Evolutionary conservation across 1,284 basidiomycete species (phyloP).

Genomic region (Leccinum olivaceoglutinosum): DNA sequence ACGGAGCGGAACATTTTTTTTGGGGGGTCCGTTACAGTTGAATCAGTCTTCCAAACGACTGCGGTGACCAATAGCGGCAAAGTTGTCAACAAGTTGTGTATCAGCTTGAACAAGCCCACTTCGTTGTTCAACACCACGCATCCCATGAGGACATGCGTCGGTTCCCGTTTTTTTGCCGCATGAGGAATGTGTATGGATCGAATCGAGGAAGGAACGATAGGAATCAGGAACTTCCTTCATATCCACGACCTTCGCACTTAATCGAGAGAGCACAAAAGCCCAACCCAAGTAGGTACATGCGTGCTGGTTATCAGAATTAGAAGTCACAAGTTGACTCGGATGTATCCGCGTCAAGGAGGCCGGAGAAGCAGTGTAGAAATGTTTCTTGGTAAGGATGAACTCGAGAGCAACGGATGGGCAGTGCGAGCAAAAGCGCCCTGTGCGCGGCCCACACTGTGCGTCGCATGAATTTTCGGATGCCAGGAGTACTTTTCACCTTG

Average conservation of each 20-base stretch:
- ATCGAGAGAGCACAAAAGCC: slow-evolving; percentile 70
- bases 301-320: slow-evolving; percentile 52
- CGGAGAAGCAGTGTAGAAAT: slow-evolving; percentile 54
- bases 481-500: slow-evolving; percentile 19
- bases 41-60: slow-evolving; percentile 59
- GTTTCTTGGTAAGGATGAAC: slow-evolving; percentile 34
- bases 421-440: slow-evolving; percentile 22
- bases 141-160: slow-evolving; percentile 48
- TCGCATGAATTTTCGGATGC: slow-evolving; percentile 26
- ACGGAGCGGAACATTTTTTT: slow-evolving; percentile 53
- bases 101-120: slow-evolving; percentile 51
- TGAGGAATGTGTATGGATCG: slow-evolving; percentile 38
- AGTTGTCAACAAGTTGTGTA: slow-evolving; percentile 53
- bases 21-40: slow-evolving; percentile 61
- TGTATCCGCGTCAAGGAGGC: slow-evolving; percentile 56
- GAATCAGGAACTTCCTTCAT: slow-evolving; percentile 46
- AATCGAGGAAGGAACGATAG: slow-evolving; percentile 52
- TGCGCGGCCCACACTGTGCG: slow-evolving; percentile 26
- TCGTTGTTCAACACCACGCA: slow-evolving; percentile 50
- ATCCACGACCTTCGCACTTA: slow-evolving; percentile 39
- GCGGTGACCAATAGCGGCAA: slow-evolving; percentile 74
- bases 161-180: slow-evolving; percentile 52
- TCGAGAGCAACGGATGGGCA: slow-evolving; percentile 18
- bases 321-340: slow-evolving; percentile 46
- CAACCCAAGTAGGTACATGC: slow-evolving; percentile 71